phyloP scores from a whole-genome alignment of 1,284 basidiomycete species.

The Cryptococcus wingfieldii region DNA sequence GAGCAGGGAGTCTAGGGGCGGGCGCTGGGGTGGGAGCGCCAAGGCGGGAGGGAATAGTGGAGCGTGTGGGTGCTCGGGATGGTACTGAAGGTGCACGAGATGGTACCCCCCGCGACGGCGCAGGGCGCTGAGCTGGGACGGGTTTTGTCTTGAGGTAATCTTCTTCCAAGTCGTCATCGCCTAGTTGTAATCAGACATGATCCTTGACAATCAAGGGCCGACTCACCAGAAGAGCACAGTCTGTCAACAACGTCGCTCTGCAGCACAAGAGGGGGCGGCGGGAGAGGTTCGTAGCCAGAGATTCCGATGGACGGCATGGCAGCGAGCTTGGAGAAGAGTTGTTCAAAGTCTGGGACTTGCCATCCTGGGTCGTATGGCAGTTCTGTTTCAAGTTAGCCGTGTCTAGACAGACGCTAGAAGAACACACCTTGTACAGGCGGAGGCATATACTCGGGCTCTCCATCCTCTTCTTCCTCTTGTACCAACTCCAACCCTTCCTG shows the following conservation, averaged over 20 bases:
- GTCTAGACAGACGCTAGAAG: background rate
- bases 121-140: background rate
- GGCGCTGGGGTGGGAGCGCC: background rate
- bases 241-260: background rate
- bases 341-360: conserved; percentile 15
- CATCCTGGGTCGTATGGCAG: conserved; percentile 25
- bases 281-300: conserved; percentile 1
- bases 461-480: conserved; percentile 16
- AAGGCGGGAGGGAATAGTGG: background rate
- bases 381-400: conserved; percentile 8
- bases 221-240: conserved; percentile 15
- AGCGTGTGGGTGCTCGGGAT: background rate
- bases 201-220: background rate
- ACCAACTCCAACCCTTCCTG: conserved; percentile 22
- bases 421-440: conserved; percentile 27
- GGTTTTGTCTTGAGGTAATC: conserved; percentile 16
- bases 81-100: background rate
- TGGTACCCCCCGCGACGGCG: background rate
- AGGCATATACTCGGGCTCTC: conserved; percentile 38
- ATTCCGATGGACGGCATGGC: conserved; percentile 22
- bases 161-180: conserved; percentile 31
- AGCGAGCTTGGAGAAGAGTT: conserved; percentile 13
- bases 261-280: conserved; percentile 8
- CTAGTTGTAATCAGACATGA: conserved; percentile 3
- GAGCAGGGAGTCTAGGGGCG: background rate